Evolutionary conservation across 192 early-diverging fungal genomes (phyloP).

Genomic region (Ambispora gerdemannii): DNA sequence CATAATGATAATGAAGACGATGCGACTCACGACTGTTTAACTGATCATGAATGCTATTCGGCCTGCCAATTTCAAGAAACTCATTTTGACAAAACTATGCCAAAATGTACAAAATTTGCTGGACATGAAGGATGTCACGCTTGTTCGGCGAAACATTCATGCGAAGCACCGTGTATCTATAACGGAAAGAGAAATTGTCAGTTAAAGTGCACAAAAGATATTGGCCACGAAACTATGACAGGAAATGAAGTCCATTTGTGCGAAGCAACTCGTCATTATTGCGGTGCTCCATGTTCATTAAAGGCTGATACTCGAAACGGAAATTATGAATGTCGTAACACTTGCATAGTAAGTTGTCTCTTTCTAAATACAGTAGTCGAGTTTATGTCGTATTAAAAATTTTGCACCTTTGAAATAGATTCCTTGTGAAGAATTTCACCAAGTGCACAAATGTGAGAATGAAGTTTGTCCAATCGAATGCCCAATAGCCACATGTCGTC

Average conservation of each 20-base stretch:
- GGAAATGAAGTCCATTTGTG: slow-evolving; percentile 33
- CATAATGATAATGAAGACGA: slow-evolving; percentile 25
- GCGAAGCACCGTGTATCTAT: slow-evolving; percentile 13
- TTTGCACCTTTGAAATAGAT: slow-evolving; percentile 12
- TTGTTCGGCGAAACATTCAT: slow-evolving; percentile 17
- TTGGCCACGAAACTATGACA: slow-evolving; percentile 17
- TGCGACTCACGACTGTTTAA: slow-evolving; percentile 25
- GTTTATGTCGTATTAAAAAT: neutral
- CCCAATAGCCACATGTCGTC: slow-evolving; percentile 4
- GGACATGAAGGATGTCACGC: slow-evolving; percentile 16
- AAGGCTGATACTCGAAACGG: neutral
- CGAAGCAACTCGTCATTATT: slow-evolving; percentile 32
- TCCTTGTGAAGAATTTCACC: slow-evolving; percentile 26
- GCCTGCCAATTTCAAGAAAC: slow-evolving; percentile 21
- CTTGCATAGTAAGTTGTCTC: slow-evolving; percentile 10
- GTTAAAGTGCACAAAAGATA: slow-evolving; percentile 5
- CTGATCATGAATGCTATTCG: slow-evolving; percentile 28
- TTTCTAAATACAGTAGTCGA: neutral
- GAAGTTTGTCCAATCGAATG: slow-evolving; percentile 27
- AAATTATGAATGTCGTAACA: slow-evolving; percentile 17
- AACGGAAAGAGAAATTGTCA: slow-evolving; percentile 10
- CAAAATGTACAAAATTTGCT: slow-evolving; percentile 3
- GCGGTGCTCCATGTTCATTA: slow-evolving; percentile 37
- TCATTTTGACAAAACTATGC: slow-evolving; percentile 5
- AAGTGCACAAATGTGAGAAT: slow-evolving; percentile 32